Percentiles rank a stretch among this genome's conserved stretches.
These are phyloP conservation scores for Puccinia horiana DNA, from an alignment of 1,284 basidiomycete genomes.

Conservation along the genomic window DNA sequence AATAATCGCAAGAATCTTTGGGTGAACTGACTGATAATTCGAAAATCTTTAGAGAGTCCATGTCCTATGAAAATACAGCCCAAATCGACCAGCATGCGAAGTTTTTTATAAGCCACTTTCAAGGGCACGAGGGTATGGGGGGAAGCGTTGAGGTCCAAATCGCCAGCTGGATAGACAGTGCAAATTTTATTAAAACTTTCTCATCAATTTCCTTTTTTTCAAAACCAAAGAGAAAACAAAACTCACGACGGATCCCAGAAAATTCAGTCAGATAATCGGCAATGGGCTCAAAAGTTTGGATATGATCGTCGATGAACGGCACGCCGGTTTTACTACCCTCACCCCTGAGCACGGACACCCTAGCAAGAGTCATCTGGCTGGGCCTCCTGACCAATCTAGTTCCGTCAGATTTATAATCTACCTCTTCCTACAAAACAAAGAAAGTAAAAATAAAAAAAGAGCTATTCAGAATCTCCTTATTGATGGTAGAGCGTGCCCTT, in stretches of 20 bases:
- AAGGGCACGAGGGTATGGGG: slow-evolving; percentile 86
- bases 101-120: slow-evolving; percentile 96
- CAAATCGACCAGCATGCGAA: slow-evolving; percentile 87
- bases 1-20: slow-evolving; percentile 3
- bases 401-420: slow-evolving; percentile 90
- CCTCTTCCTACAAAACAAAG: slow-evolving; percentile 71
- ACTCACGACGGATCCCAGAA: slow-evolving; percentile 86
- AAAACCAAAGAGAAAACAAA: not conserved
- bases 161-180: slow-evolving; percentile 68
- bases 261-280: slow-evolving; percentile 97
- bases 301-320: slow-evolving; percentile 97
- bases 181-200: not conserved
- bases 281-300: slow-evolving; percentile 88
- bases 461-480: not conserved
- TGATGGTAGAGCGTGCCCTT: not conserved
- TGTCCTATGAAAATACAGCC: slow-evolving; percentile 98
- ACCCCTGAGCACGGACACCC: slow-evolving; percentile 90
- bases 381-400: slow-evolving; percentile 89
- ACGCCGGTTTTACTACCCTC: slow-evolving; percentile 74
- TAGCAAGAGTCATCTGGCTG: slow-evolving; percentile 83
- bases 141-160: slow-evolving; percentile 81
- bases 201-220: not conserved
- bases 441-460: not conserved
- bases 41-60: slow-evolving; percentile 97
- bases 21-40: slow-evolving; percentile 82